These are phyloP conservation scores for Beta corolliflora DNA, from an alignment of 179 eudicot species.

Conservation along the genomic window DNA sequence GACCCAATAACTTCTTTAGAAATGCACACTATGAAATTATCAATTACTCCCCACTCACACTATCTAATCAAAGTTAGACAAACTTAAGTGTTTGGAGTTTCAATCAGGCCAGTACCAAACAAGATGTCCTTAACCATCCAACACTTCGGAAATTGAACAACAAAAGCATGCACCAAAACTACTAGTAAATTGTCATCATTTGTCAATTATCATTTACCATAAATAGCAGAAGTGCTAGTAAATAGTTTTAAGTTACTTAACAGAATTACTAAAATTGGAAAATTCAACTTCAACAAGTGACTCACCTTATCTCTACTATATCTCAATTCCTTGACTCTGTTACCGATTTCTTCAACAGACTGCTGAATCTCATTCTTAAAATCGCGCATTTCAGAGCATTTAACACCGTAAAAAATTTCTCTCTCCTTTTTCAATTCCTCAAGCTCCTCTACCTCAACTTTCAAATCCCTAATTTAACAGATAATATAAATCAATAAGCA, in stretches of 20 bases:
- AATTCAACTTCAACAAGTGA: not conserved
- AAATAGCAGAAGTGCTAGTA: no score
- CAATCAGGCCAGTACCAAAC: not conserved
- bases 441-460: slow-evolving; percentile 44
- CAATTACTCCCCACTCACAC: not conserved
- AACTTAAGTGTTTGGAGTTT: not conserved
- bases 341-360: slow-evolving; percentile 30
- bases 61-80: not conserved
- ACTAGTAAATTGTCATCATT: no score
- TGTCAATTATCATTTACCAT: no score
- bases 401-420: slow-evolving; percentile 25
- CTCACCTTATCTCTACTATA: slow-evolving; percentile 38
- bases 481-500: no score
- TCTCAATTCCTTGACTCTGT: slow-evolving; percentile 39
- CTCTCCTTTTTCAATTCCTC: slow-evolving; percentile 44
- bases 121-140: not conserved
- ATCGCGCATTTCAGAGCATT: slow-evolving; percentile 37
- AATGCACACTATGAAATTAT: no score
- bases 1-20: not conserved
- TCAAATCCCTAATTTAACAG: slow-evolving; percentile 36
- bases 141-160: not conserved
- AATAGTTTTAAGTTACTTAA: no score
- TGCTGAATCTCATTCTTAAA: slow-evolving; percentile 34
- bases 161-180: no score
- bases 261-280: no score